Conservation (phyloP, 129 eudicot species). For the Flaveria ramosissima region DNA sequence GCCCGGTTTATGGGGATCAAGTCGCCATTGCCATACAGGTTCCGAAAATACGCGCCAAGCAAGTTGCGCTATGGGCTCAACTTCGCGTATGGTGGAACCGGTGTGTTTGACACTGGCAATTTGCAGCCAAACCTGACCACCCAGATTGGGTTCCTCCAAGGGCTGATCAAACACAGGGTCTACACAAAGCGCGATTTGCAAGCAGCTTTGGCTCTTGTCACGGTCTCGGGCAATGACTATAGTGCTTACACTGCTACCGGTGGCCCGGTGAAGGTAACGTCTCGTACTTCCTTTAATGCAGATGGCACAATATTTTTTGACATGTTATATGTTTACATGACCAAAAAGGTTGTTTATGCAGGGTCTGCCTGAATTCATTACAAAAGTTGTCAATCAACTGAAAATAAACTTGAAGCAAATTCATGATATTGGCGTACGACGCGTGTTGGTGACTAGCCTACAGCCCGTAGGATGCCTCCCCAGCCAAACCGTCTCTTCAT, state of each 20-base stretch:
- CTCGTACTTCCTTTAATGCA: neutral
- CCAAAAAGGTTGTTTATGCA: neutral
- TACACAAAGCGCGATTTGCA: conserved; percentile 50
- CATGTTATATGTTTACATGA: neutral
- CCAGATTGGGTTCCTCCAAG: conserved; percentile 56
- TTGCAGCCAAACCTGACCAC: conserved; percentile 76
- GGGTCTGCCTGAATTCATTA: conserved; percentile 58
- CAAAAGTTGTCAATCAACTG: conserved; percentile 59
- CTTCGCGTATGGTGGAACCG: conserved; percentile 82
- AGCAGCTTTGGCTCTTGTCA: conserved; percentile 63
- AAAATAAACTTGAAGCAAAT: conserved; percentile 44
- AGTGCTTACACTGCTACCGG: conserved; percentile 32
- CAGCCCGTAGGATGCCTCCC: conserved; percentile 87
- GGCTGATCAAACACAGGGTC: conserved; percentile 40
- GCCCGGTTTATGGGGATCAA: conserved; percentile 63
- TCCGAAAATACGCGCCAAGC: conserved; percentile 40
- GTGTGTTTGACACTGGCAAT: conserved; percentile 61
- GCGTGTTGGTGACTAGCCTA: conserved; percentile 50
- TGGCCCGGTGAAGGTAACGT: conserved; percentile 54
- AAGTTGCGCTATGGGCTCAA: conserved; percentile 52
- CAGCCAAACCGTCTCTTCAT: conserved; percentile 31
- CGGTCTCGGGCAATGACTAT: conserved; percentile 79
- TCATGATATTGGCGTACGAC: conserved; percentile 47
- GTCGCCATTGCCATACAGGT: conserved; percentile 64
- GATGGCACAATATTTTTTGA: neutral